Evolutionary conservation across 139 green algal species (phyloP).

Genomic region (Picocystis salinarum): DNA sequence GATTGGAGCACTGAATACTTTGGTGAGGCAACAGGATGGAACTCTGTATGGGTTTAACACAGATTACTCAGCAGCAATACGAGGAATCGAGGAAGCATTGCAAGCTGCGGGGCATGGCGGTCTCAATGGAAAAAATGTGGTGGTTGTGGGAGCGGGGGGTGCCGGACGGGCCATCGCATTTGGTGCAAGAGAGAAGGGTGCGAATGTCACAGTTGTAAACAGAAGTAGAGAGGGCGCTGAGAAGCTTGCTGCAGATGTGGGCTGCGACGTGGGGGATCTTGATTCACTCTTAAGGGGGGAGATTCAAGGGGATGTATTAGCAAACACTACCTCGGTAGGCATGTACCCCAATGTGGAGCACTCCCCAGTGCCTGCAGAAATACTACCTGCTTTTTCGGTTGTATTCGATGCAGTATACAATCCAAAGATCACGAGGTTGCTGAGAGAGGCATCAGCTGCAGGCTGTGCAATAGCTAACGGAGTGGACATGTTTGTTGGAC

Average conservation of each 20-base stretch:
- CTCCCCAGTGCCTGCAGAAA: constrained; percentile 36
- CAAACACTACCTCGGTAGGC: constrained; percentile 83
- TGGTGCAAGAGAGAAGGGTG: constrained; percentile 47
- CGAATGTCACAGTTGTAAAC: constrained; percentile 58
- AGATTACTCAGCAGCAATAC: constrained; percentile 74
- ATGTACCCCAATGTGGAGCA: constrained; percentile 60
- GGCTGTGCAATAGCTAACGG: constrained; percentile 39
- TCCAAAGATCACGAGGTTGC: constrained; percentile 63
- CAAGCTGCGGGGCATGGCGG: constrained; percentile 5
- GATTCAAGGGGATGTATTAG: constrained; percentile 58
- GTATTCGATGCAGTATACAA: constrained; percentile 98
- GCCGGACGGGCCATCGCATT: constrained; percentile 78
- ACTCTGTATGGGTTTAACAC: constrained; percentile 79
- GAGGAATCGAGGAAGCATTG: constrained; percentile 62
- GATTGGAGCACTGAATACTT: constrained; percentile 90
- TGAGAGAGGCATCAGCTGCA: constrained; percentile 28
- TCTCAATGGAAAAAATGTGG: constrained; percentile 49
- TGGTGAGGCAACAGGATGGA: constrained; percentile 52
- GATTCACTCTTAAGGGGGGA: background rate
- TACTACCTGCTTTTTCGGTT: constrained; percentile 30
- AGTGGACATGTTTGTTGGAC: constrained; percentile 94
- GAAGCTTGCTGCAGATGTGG: constrained; percentile 27
- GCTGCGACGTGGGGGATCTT: background rate
- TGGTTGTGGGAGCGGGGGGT: constrained; percentile 85
- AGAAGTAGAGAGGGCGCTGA: constrained; percentile 40